Base-by-base conservation (phyloP, 441 rosid genomes). In the Euphorbia neoarborescens region DNA sequence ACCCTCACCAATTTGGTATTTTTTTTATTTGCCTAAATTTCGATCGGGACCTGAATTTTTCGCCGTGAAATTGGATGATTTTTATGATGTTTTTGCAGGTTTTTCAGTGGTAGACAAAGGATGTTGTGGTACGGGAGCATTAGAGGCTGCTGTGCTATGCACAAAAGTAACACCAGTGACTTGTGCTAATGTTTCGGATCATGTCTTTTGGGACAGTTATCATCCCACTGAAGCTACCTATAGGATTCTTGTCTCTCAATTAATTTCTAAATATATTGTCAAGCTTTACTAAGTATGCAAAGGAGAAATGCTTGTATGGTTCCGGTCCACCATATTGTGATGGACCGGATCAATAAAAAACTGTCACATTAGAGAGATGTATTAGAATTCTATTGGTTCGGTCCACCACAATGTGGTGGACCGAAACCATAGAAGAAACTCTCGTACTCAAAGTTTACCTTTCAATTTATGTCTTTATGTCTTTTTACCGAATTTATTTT, bases 201-300 rank as follows among this genome's bases (percentile, higher is more conserved):
- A 80, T 53, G 28, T 85, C 12, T 88, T 88, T 69, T 86, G 87
- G 86, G 90, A 88, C 32, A 69, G 82, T 60, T 85, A 69, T 51
- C 92, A 88, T 63, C 92, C 88, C 2, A 78, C 92, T 0, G 86
- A 86, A 74, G 76, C 59, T 63, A 66, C 90, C 14, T 86, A 86
- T 69, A 54, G 46, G 62, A 19, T 76, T 15, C 75, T 86, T 7
- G 12, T 81, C 37, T 5, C 63, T 1, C 48, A 70, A 12, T 7
- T 79, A 15, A 7, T 82, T 6, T 6, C 3, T 2, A 73, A 75
- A 65, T 77, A 74, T 51, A 0, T 56, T 3, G 24, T 53, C 42
- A 28, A 17, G 12, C 68, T 86, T 72, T 70, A 73, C 53, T 81
- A 65, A 70, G 12, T 9, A 15, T n/a, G 24, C 57, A 19, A n/a